Evolutionary conservation across 495 filamentous ascomycete species (phyloP).

Genomic region (Margaritispora aquatica): DNA sequence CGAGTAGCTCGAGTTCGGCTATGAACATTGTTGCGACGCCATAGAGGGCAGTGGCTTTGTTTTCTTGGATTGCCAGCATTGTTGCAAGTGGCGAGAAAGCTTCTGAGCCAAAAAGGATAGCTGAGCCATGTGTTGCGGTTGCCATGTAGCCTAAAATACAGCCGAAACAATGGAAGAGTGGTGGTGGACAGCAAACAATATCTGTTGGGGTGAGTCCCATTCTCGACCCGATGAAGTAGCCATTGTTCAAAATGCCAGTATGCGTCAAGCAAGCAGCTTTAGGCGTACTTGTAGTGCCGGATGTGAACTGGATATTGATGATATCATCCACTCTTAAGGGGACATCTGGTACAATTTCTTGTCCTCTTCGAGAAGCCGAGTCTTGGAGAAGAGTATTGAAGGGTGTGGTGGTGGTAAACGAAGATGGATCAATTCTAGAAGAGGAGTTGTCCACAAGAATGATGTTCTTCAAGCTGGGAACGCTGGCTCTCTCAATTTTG

Average conservation of each 20-base stretch:
- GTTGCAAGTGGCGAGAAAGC: constrained; percentile 77
- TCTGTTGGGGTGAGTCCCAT: constrained; percentile 73
- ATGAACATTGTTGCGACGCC: constrained; percentile 97
- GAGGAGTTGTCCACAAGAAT: constrained; percentile 77
- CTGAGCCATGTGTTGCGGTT: constrained; percentile 77
- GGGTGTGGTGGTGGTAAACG: constrained; percentile 10
- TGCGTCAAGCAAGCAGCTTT: constrained; percentile 92
- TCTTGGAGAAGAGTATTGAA: constrained; percentile 8
- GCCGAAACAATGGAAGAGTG: constrained; percentile 92
- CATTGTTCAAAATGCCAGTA: constrained; percentile 83
- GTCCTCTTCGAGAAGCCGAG: background rate
- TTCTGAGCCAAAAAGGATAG: constrained; percentile 81
- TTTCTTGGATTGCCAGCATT: constrained; percentile 62
- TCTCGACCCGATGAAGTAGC: constrained; percentile 68
- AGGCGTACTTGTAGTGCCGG: constrained; percentile 80
- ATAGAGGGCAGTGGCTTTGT: constrained; percentile 78
- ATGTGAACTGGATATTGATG: constrained; percentile 96
- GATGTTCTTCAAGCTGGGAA: constrained; percentile 65
- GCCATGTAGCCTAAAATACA: constrained; percentile 91
- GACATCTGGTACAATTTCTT: constrained; percentile 32
- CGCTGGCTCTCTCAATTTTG: constrained; percentile 52
- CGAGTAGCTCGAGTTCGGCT: constrained; percentile 71
- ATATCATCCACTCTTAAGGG: constrained; percentile 61
- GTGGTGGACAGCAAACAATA: constrained; percentile 78
- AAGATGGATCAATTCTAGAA: constrained; percentile 46